phyloP scores from a whole-genome alignment of 2,329 filamentous ascomycete species.

The Fusarium sp. region DNA sequence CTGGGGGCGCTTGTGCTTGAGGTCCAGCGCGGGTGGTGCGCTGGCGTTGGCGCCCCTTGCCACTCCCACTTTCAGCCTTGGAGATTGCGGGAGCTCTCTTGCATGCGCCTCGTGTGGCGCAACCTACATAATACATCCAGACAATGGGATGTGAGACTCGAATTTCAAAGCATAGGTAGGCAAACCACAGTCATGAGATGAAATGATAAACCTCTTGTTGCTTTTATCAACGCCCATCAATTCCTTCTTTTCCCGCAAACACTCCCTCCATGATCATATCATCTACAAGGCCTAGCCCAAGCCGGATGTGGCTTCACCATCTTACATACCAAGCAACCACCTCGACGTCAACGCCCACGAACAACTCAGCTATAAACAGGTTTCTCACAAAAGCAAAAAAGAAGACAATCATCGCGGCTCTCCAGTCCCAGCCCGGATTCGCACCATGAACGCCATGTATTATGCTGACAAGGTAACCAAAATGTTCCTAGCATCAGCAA shows the following conservation, averaged over 20 bases:
- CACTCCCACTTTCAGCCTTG: slow-evolving; percentile 16
- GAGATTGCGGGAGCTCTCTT: slow-evolving; percentile 27
- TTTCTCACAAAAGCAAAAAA: slow-evolving; percentile 10
- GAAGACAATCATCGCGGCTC: slow-evolving; percentile 1
- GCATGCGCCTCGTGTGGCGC: slow-evolving; percentile 36
- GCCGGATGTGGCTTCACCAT: slow-evolving; percentile 22
- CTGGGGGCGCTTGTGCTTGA: slow-evolving; percentile 2
- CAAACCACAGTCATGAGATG: not conserved
- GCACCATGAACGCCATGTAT: not conserved
- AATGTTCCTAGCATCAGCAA: slow-evolving; percentile 19
- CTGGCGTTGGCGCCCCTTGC: slow-evolving; percentile 18
- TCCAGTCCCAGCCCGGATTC: slow-evolving; percentile 29
- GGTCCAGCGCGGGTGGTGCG: not conserved
- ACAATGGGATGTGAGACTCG: not conserved
- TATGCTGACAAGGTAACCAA: slow-evolving; percentile 34
- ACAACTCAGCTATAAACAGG: not conserved
- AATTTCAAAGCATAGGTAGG: not conserved
- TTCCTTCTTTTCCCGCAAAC: slow-evolving; percentile 4
- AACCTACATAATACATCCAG: not conserved
- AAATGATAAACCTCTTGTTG: not conserved
- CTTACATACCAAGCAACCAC: not conserved
- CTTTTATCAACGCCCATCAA: not conserved
- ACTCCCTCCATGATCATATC: not conserved
- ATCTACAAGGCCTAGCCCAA: slow-evolving; percentile 14
- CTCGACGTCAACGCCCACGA: slow-evolving; percentile 6